Conservation (phyloP, 352 stramenopile genomes). For the Pythium biforme region DNA sequence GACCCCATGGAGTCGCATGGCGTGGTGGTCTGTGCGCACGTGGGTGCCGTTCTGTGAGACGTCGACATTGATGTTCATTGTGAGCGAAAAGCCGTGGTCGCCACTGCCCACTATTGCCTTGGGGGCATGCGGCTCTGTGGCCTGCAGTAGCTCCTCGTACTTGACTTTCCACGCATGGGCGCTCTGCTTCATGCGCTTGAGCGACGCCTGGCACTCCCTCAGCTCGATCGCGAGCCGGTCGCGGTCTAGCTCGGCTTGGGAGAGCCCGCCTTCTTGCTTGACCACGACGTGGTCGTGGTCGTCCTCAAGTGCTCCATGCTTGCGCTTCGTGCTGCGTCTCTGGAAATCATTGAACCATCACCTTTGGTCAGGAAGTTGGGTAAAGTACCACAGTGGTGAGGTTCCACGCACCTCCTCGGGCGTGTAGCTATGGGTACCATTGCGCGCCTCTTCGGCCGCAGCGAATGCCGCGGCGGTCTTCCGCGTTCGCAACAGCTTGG, state of each 20-base stretch:
- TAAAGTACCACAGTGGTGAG: too few relatives aligned
- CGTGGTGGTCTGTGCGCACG: slow-evolving; percentile 6
- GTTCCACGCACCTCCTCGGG: background rate
- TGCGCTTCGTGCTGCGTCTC: too few relatives aligned
- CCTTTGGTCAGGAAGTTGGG: too few relatives aligned
- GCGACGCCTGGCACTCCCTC: slow-evolving; percentile 6
- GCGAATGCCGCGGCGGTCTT: slow-evolving; percentile 1
- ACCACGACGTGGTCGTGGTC: slow-evolving; percentile 4
- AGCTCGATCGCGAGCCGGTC: slow-evolving; percentile 1
- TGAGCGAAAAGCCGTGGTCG: slow-evolving; percentile 8
- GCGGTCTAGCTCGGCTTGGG: background rate
- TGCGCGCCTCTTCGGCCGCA: background rate
- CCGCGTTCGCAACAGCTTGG: background rate
- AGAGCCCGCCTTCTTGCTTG: slow-evolving; percentile 2
- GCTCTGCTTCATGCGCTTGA: slow-evolving; percentile 17
- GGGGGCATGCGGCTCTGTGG: background rate
- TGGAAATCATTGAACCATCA: too few relatives aligned
- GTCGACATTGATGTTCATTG: slow-evolving; percentile 22
- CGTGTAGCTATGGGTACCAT: background rate
- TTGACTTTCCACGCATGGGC: slow-evolving; percentile 15
- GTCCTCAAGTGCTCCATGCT: background rate
- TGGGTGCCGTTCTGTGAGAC: slow-evolving; percentile 8
- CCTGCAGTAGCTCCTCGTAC: slow-evolving; percentile 17
- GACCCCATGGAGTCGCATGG: background rate
- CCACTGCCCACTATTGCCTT: background rate